Evolutionary conservation across 2,329 filamentous ascomycete species (phyloP).

Genomic region (Fusarium chuoi): DNA sequence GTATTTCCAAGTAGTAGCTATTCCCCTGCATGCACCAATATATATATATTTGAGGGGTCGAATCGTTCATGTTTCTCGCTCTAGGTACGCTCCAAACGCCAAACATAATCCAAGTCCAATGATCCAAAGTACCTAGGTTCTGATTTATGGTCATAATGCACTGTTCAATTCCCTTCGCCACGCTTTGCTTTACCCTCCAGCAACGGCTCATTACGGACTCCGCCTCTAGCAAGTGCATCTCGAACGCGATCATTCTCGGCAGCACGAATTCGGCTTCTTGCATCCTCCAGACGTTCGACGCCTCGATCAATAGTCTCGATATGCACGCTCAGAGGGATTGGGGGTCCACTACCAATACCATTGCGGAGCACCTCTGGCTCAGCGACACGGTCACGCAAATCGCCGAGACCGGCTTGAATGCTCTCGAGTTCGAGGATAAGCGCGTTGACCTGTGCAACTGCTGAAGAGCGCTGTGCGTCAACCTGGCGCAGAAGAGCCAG

Average conservation of each 20-base stretch:
- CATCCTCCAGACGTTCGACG: slow-evolving; percentile 75
- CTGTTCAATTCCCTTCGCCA: not conserved
- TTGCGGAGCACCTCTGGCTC: slow-evolving; percentile 70
- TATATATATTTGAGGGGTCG: not conserved
- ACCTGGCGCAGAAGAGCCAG: slow-evolving; percentile 73
- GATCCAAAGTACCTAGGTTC: not conserved
- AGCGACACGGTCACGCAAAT: slow-evolving; percentile 76
- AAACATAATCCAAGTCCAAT: slow-evolving; percentile 1
- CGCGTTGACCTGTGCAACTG: slow-evolving; percentile 73
- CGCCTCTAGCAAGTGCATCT: slow-evolving; percentile 61
- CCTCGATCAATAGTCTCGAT: slow-evolving; percentile 79
- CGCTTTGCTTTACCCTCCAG: slow-evolving; percentile 50
- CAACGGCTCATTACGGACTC: slow-evolving; percentile 52
- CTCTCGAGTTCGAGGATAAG: slow-evolving; percentile 78
- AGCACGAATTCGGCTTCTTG: slow-evolving; percentile 67
- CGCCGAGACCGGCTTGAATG: slow-evolving; percentile 76
- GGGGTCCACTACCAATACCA: slow-evolving; percentile 42
- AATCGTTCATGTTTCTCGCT: not conserved
- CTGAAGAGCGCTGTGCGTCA: slow-evolving; percentile 71
- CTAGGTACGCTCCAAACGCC: slow-evolving; percentile 14
- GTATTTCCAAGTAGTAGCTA: not conserved
- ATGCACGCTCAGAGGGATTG: slow-evolving; percentile 75
- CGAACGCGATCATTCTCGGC: slow-evolving; percentile 68
- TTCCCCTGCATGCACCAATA: not conserved
- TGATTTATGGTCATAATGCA: not conserved